A percentile compares a stretch with the other conserved stretches of the same genome.
Conservation (phyloP, 2,329 filamentous ascomycete species). For the Fusarium sp. region DNA sequence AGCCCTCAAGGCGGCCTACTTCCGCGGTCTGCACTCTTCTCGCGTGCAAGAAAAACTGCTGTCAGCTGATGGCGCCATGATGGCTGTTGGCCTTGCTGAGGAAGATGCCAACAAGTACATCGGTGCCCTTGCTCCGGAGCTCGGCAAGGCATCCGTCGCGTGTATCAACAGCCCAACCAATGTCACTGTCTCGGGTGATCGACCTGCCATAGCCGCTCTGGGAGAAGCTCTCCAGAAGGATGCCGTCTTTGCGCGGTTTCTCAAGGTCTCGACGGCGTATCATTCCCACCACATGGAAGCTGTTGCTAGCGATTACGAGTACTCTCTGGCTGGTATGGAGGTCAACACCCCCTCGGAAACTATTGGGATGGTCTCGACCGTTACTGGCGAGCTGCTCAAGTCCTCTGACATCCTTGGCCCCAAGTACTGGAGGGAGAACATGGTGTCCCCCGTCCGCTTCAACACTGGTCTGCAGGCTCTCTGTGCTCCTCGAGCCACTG, state of each 20-base stretch:
- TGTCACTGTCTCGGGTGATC: not conserved
- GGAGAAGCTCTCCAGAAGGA: not conserved
- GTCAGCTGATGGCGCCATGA: not conserved
- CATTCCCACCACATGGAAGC: not conserved
- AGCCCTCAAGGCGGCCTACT: not conserved
- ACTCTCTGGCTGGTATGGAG: no score
- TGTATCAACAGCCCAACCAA: not conserved
- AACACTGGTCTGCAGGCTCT: not conserved
- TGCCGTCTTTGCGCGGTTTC: not conserved
- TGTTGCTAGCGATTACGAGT: no score
- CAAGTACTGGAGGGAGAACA: not conserved
- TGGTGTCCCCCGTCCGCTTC: not conserved
- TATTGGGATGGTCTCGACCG: not conserved
- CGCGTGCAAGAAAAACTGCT: not conserved
- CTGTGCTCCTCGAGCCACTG: not conserved
- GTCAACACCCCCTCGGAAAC: not conserved
- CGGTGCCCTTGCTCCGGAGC: not conserved
- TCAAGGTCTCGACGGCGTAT: not conserved
- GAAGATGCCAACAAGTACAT: not conserved
- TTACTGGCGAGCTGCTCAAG: not conserved
- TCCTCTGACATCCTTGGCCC: not conserved
- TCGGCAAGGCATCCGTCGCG: not conserved
- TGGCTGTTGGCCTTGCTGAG: not conserved
- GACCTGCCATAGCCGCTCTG: not conserved
- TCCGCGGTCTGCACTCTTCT: not conserved